Conservation (phyloP, 805 yeast genomes). For the Barnettozyma vustinii region DNA sequence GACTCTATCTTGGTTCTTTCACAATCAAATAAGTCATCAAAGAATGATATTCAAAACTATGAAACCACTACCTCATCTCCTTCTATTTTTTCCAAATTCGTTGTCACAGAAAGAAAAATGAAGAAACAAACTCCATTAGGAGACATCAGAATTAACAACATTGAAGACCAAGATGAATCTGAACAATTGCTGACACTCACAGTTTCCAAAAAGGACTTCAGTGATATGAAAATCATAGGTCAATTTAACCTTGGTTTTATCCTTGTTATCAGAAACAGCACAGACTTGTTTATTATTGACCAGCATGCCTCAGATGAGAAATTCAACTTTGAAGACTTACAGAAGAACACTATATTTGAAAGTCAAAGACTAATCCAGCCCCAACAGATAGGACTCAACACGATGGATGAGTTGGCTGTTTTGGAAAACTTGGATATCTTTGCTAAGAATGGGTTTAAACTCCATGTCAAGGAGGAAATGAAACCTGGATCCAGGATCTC, state of each 20-base stretch:
- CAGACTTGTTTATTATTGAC: constrained; percentile 82
- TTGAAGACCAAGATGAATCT: constrained; percentile 43
- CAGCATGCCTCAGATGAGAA: constrained; percentile 99
- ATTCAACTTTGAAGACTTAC: constrained; percentile 75
- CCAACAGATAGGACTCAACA: constrained; percentile 52
- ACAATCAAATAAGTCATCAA: not conserved
- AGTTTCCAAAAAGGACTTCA: constrained; percentile 68
- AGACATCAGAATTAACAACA: constrained; percentile 30
- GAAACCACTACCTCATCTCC: constrained; percentile 10
- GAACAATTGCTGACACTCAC: constrained; percentile 54
- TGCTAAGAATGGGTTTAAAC: constrained; percentile 70
- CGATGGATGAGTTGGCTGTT: constrained; percentile 73
- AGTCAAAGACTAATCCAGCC: constrained; percentile 68
- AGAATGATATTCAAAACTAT: constrained; percentile 6
- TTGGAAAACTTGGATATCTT: constrained; percentile 55
- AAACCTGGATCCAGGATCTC: constrained; percentile 53
- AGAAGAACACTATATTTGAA: constrained; percentile 49
- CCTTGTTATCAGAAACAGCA: constrained; percentile 48
- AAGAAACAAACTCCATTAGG: not conserved
- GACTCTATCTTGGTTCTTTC: not conserved
- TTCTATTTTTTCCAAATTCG: not conserved
- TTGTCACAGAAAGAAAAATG: not conserved
- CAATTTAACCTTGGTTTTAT: constrained; percentile 96
- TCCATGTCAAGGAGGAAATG: constrained; percentile 43
- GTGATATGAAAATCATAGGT: constrained; percentile 74